Conservation (phyloP, 2,329 filamentous ascomycete species). For the Ophiostoma triangulosporum region DNA sequence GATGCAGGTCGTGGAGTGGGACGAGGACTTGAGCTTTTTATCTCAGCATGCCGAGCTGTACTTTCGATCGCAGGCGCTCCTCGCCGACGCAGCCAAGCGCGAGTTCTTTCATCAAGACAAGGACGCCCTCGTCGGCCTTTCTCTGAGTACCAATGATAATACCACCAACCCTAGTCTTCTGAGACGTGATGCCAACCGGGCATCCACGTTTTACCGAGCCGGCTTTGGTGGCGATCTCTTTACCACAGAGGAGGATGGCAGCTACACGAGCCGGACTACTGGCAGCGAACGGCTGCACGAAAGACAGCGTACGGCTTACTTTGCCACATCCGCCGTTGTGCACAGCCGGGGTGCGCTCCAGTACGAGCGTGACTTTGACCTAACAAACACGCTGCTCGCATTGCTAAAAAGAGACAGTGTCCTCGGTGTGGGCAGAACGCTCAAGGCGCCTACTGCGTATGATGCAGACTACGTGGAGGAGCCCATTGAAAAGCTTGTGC, state of each 20-base stretch:
- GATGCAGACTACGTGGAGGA: background rate
- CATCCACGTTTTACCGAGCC: background rate
- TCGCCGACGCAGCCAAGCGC: slow-evolving; percentile 14
- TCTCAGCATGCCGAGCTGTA: slow-evolving; percentile 33
- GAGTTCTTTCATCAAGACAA: background rate
- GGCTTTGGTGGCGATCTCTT: background rate
- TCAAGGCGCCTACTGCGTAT: background rate
- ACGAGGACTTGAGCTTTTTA: slow-evolving; percentile 22
- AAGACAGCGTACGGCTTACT: background rate
- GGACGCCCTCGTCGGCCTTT: background rate
- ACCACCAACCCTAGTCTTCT: slow-evolving; percentile 3
- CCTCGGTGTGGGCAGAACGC: background rate
- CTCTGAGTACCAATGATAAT: background rate
- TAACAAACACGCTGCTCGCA: background rate
- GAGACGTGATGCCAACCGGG: slow-evolving; percentile 5
- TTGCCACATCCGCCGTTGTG: background rate
- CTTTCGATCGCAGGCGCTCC: slow-evolving; percentile 22
- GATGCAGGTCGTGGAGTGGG: slow-evolving; percentile 38
- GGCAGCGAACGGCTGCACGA: background rate
- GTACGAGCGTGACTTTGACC: background rate
- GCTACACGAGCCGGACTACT: background rate
- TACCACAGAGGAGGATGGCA: background rate
- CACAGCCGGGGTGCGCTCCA: background rate
- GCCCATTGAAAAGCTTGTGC: background rate
- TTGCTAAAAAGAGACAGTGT: background rate